phyloP scores from a whole-genome alignment of 2,329 filamentous ascomycete species.

The Xylariaceae sp. region DNA sequence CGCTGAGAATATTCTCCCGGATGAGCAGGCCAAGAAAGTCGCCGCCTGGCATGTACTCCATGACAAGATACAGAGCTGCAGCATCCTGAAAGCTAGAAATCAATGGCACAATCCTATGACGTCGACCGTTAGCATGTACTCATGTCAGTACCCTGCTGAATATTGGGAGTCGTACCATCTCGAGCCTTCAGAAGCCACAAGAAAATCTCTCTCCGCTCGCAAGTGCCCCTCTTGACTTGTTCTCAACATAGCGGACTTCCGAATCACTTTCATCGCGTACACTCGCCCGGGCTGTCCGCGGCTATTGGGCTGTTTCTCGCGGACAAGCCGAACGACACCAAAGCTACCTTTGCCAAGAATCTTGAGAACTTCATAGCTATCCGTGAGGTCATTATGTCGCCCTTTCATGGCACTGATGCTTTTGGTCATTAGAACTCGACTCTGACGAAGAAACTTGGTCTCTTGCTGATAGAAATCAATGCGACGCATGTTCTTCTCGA shows the following conservation, averaged over 20 bases:
- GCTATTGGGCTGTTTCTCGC: constrained; percentile 47
- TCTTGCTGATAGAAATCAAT: constrained; percentile 63
- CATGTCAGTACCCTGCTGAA: neutral
- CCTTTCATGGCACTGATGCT: constrained; percentile 40
- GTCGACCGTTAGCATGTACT: constrained; percentile 7
- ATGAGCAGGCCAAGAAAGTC: constrained; percentile 88
- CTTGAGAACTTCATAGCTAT: constrained; percentile 76
- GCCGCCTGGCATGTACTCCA: constrained; percentile 97
- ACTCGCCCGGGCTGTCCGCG: constrained; percentile 45
- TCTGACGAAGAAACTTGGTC: constrained; percentile 69
- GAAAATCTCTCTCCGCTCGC: constrained; percentile 84
- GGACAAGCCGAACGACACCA: constrained; percentile 83
- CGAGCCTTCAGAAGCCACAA: constrained; percentile 84
- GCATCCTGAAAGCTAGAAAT: constrained; percentile 86
- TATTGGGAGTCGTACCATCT: constrained; percentile 53
- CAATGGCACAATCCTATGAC: constrained; percentile 72
- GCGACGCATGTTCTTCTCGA: constrained; percentile 52
- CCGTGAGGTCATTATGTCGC: constrained; percentile 46
- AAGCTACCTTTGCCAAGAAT: constrained; percentile 92
- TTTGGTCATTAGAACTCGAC: constrained; percentile 64
- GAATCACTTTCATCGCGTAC: constrained; percentile 96
- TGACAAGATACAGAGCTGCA: constrained; percentile 82
- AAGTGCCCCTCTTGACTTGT: constrained; percentile 91
- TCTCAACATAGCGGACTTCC: constrained; percentile 87
- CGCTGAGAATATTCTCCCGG: constrained; percentile 76